Evolutionary conservation across 192 early-diverging fungal species (phyloP), one percentile per base, ranked within the genome.

Genomic region (Podila minutissima): DNA sequence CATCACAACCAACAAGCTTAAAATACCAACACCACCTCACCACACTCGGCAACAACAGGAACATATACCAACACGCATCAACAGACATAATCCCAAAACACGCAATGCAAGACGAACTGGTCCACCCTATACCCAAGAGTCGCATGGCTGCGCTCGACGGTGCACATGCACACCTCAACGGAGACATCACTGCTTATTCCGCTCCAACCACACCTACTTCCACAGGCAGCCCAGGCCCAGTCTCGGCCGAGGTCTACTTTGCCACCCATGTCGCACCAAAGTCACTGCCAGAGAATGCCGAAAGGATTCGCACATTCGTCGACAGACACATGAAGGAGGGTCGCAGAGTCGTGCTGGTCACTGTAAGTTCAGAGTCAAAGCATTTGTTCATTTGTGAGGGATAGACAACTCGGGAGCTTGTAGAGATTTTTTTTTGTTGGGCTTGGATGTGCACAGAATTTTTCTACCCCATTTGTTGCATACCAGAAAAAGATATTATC

Each of bases 311-410:
- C 31, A 86, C 75, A 51, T 93, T 95, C 81, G 86, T 95, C 4
- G 74, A 71, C 15, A 58, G 74, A 50, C 92, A 93, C 75, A 58
- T 75, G 50, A 69, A 64, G 7, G 64, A 68, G 46, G 77, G 85
- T 29, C 91, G 87, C 46, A 86, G 89, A 24, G 87, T 97, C n/a
- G 97, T 94, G n/a, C 90, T 98, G 20, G 89, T 98, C 24, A 98
- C 97, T 7, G 93, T 93, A 87, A 72, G 74, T 50, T 13, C 26
- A 32, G 62, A 41, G 38, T 12, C 11, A 41, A 17, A 8, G n/a
- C 29, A 9, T 28, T 64, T 35, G 59, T 51, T 64, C 55, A 26
- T 24, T 62, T 29, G 15, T 59, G 49, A 15, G 62, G 20, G 7
- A 29, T 50, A 7, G 24, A 12, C 29, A 29, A 29, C 15, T 8